Base-by-base conservation (phyloP, 2,329 filamentous ascomycete species). In the Leptodontidium sp. region DNA sequence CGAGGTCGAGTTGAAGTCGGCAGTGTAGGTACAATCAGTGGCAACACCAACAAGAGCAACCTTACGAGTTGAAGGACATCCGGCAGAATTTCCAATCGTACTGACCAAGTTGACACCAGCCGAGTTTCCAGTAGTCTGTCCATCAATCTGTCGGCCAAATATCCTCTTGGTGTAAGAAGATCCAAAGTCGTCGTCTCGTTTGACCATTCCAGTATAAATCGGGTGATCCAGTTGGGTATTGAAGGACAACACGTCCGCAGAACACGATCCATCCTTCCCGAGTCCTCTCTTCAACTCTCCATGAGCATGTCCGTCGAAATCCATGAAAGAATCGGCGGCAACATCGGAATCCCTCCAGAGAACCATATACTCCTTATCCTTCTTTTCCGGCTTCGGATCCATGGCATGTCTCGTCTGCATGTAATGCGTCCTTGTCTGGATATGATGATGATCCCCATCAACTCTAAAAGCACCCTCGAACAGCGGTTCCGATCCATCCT, bases 321-420 rank as follows among this genome's bases (percentile, higher is more conserved):
- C 68, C 78, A 75, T 21, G 79, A 75, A 52, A 75, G 74, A 40
- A 82, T 79, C 72, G 32, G 65, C 57, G 24, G 68, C 69, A 76
- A 98, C 88, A 79, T 99, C 96, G 35, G 94, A 97, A 78, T 98
- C 94, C 72, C 94, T 88, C 86, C 93, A 98, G 0, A 98, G 86
- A 45, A 98, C 85, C 94, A 99, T 96, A 77, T 88, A 91, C 70
- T 97, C 92, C 40, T 90, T 86, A 4, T 82, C 84, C 57, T 82
- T 80, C 38, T 84, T 78, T 40, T 82, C 79, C 35, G 77, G 72
- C 15, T 86, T 81, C 1, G 94, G 93, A 78, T 99, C 96, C 55
- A 90, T 82, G 26, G 82, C 79, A 70, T 93, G 88, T 77, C 88
- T 91, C 57, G 93, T 94, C 72, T 88, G 85, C 77, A 88, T 85